These are phyloP conservation scores for Geosmithia flava DNA, from an alignment of 2,329 filamentous ascomycete species.

Conservation along the genomic window DNA sequence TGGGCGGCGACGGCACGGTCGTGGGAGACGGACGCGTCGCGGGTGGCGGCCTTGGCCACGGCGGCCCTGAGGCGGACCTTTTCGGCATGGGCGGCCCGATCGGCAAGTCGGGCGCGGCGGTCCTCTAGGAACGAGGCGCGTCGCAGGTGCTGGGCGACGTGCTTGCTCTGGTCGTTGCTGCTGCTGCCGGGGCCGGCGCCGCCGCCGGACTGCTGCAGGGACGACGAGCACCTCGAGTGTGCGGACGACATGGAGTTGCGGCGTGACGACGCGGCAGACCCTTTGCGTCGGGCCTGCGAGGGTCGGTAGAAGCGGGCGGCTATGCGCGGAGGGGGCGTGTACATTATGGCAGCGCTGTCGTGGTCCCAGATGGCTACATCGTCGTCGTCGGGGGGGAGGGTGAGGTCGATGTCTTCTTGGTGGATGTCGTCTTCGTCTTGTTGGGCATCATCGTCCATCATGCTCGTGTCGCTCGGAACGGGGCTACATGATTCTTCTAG, in stretches of 20 bases:
- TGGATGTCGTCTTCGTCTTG: constrained; percentile 4
- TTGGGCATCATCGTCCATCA: neutral
- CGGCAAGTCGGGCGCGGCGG: constrained; percentile 66
- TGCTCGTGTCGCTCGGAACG: neutral
- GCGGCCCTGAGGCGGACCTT: constrained; percentile 70
- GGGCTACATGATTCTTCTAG: constrained; percentile 20
- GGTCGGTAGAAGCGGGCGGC: constrained; percentile 67
- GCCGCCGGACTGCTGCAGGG: constrained; percentile 39
- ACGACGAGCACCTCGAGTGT: constrained; percentile 55
- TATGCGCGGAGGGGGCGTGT: constrained; percentile 62
- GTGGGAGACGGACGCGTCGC: constrained; percentile 55
- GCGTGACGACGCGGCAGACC: constrained; percentile 66
- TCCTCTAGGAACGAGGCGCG: constrained; percentile 72
- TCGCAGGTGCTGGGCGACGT: constrained; percentile 67
- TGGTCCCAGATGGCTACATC: no score
- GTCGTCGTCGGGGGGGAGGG: no score
- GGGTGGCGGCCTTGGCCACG: constrained; percentile 54
- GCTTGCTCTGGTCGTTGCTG: constrained; percentile 56
- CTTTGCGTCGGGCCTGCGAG: constrained; percentile 54
- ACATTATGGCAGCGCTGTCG: constrained; percentile 18
- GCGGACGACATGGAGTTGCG: constrained; percentile 70
- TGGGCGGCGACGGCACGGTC: constrained; percentile 68
- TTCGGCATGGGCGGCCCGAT: constrained; percentile 71
- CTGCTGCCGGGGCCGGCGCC: no score
- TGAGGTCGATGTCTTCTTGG: constrained; percentile 19